A percentile compares a stretch with the other conserved stretches of the same genome.
Evolutionary conservation across 768 basidiomycete species (phyloP).

Genomic region (Psilocybe subaeruginosa): DNA sequence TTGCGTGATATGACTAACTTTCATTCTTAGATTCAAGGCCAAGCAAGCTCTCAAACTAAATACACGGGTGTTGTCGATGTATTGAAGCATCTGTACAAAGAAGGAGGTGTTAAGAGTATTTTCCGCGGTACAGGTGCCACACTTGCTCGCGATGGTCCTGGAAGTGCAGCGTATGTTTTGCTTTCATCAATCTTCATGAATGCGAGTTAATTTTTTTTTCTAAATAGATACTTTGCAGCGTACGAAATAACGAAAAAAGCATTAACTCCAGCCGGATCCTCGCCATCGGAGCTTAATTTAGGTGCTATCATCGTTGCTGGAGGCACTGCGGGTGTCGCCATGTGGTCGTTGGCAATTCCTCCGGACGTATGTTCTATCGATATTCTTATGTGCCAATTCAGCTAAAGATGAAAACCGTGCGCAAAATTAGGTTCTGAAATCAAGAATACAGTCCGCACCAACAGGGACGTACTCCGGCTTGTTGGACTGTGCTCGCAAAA

Average conservation of each 20-base stretch:
- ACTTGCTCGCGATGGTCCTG: conserved; percentile 92
- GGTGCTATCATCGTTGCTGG: conserved; percentile 89
- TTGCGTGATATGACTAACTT: conserved; percentile 1
- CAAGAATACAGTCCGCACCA: conserved; percentile 94
- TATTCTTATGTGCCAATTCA: conserved; percentile 1
- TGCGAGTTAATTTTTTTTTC: conserved; percentile 9
- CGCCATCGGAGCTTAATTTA: conserved; percentile 81
- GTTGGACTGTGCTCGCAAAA: conserved; percentile 90
- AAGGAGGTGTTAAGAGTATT: conserved; percentile 91
- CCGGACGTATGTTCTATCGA: conserved; percentile 72
- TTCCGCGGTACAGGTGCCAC: conserved; percentile 95
- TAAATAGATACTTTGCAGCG: conserved; percentile 87
- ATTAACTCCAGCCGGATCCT: conserved; percentile 79
- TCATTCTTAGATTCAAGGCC: conserved; percentile 76
- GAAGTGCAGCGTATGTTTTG: conserved; percentile 85
- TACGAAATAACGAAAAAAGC: conserved; percentile 93
- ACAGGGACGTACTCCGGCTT: conserved; percentile 96
- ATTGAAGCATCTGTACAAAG: conserved; percentile 85
- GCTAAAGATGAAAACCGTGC: conserved; percentile 2
- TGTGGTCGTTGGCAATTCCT: conserved; percentile 98
- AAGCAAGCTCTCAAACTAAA: conserved; percentile 67
- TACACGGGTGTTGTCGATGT: conserved; percentile 95
- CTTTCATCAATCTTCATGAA: conserved; percentile 7
- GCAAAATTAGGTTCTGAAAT: conserved; percentile 82
- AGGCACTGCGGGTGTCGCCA: conserved; percentile 93